phyloP scores from a whole-genome alignment of 805 yeast species.

The Lipomyces spencermartinsiae region DNA sequence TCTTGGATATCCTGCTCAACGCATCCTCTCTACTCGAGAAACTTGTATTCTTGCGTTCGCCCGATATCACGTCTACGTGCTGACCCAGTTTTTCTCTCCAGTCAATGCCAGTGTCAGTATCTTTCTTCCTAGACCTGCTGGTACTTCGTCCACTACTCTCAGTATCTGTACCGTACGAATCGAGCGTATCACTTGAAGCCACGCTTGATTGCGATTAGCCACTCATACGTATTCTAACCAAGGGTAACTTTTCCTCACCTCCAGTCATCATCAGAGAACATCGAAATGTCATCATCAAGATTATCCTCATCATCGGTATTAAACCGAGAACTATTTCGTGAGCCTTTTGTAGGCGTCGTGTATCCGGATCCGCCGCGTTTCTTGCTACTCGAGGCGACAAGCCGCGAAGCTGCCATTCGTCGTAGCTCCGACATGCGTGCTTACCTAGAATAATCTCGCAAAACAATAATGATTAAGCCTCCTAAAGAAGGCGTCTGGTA shows the following conservation, averaged over 20 bases:
- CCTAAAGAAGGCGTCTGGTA: not conserved
- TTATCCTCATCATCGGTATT: conserved; percentile 28
- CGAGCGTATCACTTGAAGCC: conserved; percentile 28
- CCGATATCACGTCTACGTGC: conserved; percentile 27
- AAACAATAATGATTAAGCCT: not conserved
- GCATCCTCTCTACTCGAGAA: conserved; percentile 31
- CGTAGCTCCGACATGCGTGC: conserved; percentile 28
- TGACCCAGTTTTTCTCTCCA: conserved; percentile 33
- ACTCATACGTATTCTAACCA: not conserved
- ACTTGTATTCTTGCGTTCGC: conserved; percentile 30
- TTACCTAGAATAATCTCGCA: not conserved
- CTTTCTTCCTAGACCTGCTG: conserved; percentile 25
- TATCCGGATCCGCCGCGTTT: conserved; percentile 7
- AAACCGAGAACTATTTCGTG: conserved; percentile 12
- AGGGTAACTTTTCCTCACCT: conserved; percentile 13
- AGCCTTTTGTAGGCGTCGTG: not conserved
- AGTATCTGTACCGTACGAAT: conserved; percentile 26
- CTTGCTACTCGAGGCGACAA: conserved; percentile 14
- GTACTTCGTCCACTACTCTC: conserved; percentile 19
- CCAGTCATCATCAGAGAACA: conserved; percentile 34
- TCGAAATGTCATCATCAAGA: conserved; percentile 27
- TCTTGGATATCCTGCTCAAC: conserved; percentile 24
- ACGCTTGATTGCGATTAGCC: conserved; percentile 11
- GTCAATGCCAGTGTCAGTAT: conserved; percentile 27
- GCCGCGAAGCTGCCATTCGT: conserved; percentile 31